These are phyloP conservation scores for Microbotryum silenes-acaulis DNA, from an alignment of 1,284 basidiomycete species.

Conservation along the genomic window DNA sequence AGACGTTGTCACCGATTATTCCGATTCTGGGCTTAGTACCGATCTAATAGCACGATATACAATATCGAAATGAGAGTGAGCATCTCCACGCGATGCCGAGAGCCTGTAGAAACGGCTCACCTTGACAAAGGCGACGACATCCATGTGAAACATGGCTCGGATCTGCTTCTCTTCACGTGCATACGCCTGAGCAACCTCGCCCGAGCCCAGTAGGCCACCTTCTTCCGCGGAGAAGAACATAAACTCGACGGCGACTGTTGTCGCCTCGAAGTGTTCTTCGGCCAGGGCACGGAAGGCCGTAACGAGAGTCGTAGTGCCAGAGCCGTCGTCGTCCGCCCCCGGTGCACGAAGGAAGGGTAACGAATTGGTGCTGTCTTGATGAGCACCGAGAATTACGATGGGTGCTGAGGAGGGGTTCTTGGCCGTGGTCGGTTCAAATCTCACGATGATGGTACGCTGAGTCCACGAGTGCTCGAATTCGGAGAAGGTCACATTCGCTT, in stretches of 20 bases:
- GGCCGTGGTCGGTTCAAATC: constrained; percentile 42
- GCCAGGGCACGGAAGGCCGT: constrained; percentile 78
- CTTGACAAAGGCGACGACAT: constrained; percentile 86
- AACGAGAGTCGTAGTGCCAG: constrained; percentile 83
- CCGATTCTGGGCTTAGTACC: constrained; percentile 82
- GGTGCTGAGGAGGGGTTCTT: constrained; percentile 12
- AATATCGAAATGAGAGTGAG: too few relatives aligned
- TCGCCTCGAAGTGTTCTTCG: constrained; percentile 64
- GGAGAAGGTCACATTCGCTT: constrained; percentile 43
- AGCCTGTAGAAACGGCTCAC: constrained; percentile 25
- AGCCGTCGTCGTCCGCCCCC: constrained; percentile 75
- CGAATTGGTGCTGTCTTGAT: constrained; percentile 79
- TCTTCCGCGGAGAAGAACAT: constrained; percentile 52
- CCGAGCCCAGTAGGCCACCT: constrained; percentile 76
- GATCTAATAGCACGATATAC: too few relatives aligned
- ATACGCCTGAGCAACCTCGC: constrained; percentile 78
- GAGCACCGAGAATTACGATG: constrained; percentile 58
- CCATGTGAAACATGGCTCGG: constrained; percentile 62
- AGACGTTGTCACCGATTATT: constrained; percentile 79
- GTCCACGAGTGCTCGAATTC: constrained; percentile 87
- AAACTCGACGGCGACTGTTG: constrained; percentile 70
- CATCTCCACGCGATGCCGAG: too few relatives aligned
- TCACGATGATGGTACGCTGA: constrained; percentile 74
- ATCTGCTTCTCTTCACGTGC: constrained; percentile 9
- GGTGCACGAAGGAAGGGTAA: constrained; percentile 78